Base-by-base conservation (phyloP, 1,284 basidiomycete species). In the Rhizoctonia solani region DNA sequence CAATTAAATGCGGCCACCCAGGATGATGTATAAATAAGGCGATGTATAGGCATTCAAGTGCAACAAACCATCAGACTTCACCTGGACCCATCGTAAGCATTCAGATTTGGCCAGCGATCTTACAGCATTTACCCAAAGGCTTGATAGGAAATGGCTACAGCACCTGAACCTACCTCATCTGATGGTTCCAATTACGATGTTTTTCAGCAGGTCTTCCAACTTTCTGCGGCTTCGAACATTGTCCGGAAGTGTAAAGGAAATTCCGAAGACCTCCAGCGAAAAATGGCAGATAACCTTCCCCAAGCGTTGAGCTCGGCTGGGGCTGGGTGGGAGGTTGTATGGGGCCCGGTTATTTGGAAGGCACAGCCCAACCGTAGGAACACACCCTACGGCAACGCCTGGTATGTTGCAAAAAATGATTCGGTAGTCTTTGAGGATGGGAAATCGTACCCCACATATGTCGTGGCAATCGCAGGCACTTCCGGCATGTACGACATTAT, bases 311-410 rank as follows among this genome's bases (percentile, higher is more conserved):
- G 23, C 23, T 21, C 30, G 14, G 50, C 39, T 2, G 61, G 61
- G 1, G 9, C 61, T 1, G 55, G 52, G 8, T 68, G 67, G 67
- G 53, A 53, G 19, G 39, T 68, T 4, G 56, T 46, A 3, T 68
- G 67, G 67, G 67, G 67, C 3, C 67, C 67, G 9, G 53, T 34
- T 9, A 49, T 65, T 8, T 68, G 56, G 67, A 61, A 68, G 50
- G 3, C 6, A 13, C n/a, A 37, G 13, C 32, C 8, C 4, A 4
- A 16, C 4, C 37, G 19, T 14, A 34, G 21, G 21, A 13, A 25
- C 2, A 29, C 4, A 11, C 27, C 25, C 0, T 32, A 39, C 30
- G 29, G n/a, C 27, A 68, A 68, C 42, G 53, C 46, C 13, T 68
- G 67, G 67, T 68, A 37, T 46, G 29, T 65, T 21, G 67, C 53